phyloP scores from a whole-genome alignment of 2,329 filamentous ascomycete species.

The Fusarium equiseti region DNA sequence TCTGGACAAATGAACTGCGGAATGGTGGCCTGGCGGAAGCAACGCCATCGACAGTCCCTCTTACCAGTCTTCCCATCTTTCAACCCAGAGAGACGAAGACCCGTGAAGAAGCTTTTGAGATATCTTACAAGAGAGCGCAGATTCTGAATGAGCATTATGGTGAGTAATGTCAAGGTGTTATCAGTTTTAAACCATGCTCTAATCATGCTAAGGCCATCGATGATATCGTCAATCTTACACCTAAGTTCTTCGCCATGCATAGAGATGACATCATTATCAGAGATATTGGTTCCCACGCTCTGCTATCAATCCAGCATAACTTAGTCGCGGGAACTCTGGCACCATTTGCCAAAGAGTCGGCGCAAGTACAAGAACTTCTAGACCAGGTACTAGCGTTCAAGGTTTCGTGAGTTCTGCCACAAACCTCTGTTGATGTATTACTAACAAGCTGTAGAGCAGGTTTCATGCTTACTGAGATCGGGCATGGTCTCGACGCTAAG shows the following conservation, averaged over 20 bases:
- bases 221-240: not conserved
- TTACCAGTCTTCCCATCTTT: not conserved
- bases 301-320: not conserved
- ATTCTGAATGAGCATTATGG: not conserved
- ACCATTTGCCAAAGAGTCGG: not conserved
- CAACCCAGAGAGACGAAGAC: not conserved
- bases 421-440: not conserved
- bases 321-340: not conserved
- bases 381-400: not conserved
- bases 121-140: not conserved
- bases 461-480: not conserved
- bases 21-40: not conserved
- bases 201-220: not conserved
- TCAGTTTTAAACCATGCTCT: too few relatives aligned
- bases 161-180: not conserved
- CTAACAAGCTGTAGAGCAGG: not conserved
- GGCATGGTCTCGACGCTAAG: not conserved
- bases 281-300: not conserved
- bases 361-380: not conserved
- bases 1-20: not conserved
- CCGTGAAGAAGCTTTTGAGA: not conserved
- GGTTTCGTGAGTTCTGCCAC: not conserved
- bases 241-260: not conserved
- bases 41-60: not conserved
- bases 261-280: not conserved